Evolutionary conservation across 805 yeast genomes (phyloP).

Genomic region (Candida glaebosa): DNA sequence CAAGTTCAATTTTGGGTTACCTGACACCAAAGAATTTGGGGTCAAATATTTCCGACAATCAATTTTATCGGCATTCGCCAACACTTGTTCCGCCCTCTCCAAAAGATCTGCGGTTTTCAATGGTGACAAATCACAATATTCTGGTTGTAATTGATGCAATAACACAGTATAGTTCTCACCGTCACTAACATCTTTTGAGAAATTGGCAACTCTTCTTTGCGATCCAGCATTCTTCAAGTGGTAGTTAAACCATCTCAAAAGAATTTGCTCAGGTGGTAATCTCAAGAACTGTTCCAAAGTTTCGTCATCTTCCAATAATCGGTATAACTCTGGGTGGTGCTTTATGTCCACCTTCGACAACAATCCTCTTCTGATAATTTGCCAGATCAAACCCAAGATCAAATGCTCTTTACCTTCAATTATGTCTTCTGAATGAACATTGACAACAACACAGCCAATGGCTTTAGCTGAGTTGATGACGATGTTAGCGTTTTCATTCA

Average conservation of each 20-base stretch:
- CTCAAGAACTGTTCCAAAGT: slow-evolving; percentile 95
- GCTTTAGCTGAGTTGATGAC: slow-evolving; percentile 98
- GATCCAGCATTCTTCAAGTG: slow-evolving; percentile 92
- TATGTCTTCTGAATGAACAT: slow-evolving; percentile 94
- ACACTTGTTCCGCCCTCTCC: slow-evolving; percentile 82
- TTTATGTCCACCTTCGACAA: slow-evolving; percentile 94
- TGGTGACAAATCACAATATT: slow-evolving; percentile 76
- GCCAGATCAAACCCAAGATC: slow-evolving; percentile 92
- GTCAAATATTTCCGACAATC: slow-evolving; percentile 94
- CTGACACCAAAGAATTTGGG: slow-evolving; percentile 88
- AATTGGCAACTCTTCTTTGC: slow-evolving; percentile 80
- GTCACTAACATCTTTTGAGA: slow-evolving; percentile 83
- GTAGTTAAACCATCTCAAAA: slow-evolving; percentile 95
- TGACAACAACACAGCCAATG: slow-evolving; percentile 96
- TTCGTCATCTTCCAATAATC: slow-evolving; percentile 93
- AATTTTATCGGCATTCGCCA: slow-evolving; percentile 82
- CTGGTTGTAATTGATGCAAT: slow-evolving; percentile 84
- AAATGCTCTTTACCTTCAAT: slow-evolving; percentile 93
- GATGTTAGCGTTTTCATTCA: slow-evolving; percentile 95
- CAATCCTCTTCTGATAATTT: slow-evolving; percentile 93
- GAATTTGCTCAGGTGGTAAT: slow-evolving; percentile 95
- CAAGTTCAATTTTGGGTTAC: slow-evolving; percentile 93
- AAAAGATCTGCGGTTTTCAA: slow-evolving; percentile 72
- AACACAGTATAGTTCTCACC: slow-evolving; percentile 94
- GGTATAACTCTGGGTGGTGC: slow-evolving; percentile 92